Evolutionary conservation across 306 rosid genomes (phyloP), one percentile per base, ranked within the genome.

Genomic region (Canavalia ensiformis): DNA sequence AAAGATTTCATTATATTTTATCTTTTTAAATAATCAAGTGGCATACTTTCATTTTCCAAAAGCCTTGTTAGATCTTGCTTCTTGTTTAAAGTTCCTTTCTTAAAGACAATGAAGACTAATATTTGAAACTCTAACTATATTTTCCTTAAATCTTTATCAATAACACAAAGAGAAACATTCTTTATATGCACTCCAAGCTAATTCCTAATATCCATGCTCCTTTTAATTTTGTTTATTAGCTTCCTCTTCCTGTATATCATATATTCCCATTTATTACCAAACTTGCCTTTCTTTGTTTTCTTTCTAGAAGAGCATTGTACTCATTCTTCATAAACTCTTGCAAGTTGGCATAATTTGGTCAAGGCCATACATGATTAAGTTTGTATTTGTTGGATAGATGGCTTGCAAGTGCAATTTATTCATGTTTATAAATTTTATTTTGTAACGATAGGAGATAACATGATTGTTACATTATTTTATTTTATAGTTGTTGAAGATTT

Each of bases 71-170:
- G 79, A 73, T 67, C 80, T 67, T 66, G 25, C 72, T 78, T 73
- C 75, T 78, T 62, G 82, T 78, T 86, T 70, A 82, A 86, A 86
- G 80, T 47, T 74, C 84, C 87, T 86, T 86, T 86, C 82, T 86
- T 57, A 86, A 86, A 86, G 87, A 47, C 82, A 68, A 57, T 76
- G 44, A 64, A 65, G 44, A 65, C 83, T 10, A 59, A 34, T 34
- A 52, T 71, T 74, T 77, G 50, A 33, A 68, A 9, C 45, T 13
- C 30, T 46, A 33, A 1, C 2, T 9, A 2, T 1, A 30, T 31
- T 30, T 69, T 47, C 30, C 42, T 33, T 12, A 52, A 45, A 47
- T 39, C n/a, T 74, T 78, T 73, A 56, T 69, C 63, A 79, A 59
- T 57, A 6, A 0, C 62, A 44, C 28, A 79, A 58, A 79, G 72